phyloP scores from a whole-genome alignment of 306 rosid species.

The Medicago ruthenica region DNA sequence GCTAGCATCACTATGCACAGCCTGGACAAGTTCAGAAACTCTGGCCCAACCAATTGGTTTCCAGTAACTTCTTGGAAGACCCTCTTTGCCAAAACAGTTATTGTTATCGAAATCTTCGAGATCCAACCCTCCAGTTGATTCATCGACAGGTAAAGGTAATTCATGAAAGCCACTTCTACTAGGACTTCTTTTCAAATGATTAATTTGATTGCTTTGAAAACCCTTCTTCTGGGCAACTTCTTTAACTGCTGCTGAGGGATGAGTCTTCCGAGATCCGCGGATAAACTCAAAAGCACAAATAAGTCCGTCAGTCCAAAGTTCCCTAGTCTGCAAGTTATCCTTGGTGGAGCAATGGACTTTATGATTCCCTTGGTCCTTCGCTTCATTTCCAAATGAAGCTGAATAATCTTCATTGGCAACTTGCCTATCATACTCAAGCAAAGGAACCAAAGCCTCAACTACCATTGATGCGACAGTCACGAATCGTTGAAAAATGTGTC shows the following conservation, averaged over 20 bases:
- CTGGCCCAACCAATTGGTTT: conserved; percentile 70
- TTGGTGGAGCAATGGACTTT: conserved; percentile 14
- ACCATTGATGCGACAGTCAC: conserved; percentile 42
- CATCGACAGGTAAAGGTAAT: neutral
- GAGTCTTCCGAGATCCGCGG: conserved; percentile 39
- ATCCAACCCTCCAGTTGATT: conserved; percentile 36
- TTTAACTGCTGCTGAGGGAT: conserved; percentile 16
- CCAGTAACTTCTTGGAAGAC: conserved; percentile 57
- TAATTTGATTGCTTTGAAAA: conserved; percentile 24
- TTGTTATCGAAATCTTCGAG: conserved; percentile 17
- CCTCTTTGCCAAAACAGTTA: conserved; percentile 35
- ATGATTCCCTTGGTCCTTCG: conserved; percentile 45
- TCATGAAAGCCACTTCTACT: conserved; percentile 34
- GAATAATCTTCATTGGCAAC: conserved; percentile 31
- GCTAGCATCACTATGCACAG: conserved; percentile 44
- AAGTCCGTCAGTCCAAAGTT: conserved; percentile 68
- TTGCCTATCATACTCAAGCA: conserved; percentile 41
- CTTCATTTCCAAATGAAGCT: conserved; percentile 29
- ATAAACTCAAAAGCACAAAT: conserved; percentile 70
- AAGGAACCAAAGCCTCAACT: conserved; percentile 48
- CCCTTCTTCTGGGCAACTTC: conserved; percentile 45
- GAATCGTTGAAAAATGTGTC: neutral
- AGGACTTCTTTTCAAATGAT: neutral
- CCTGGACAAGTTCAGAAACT: conserved; percentile 60
- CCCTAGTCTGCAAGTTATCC: conserved; percentile 38